These are phyloP conservation scores for Termitomyces bulborhizus DNA, from an alignment of 768 basidiomycete species.

Conservation along the genomic window DNA sequence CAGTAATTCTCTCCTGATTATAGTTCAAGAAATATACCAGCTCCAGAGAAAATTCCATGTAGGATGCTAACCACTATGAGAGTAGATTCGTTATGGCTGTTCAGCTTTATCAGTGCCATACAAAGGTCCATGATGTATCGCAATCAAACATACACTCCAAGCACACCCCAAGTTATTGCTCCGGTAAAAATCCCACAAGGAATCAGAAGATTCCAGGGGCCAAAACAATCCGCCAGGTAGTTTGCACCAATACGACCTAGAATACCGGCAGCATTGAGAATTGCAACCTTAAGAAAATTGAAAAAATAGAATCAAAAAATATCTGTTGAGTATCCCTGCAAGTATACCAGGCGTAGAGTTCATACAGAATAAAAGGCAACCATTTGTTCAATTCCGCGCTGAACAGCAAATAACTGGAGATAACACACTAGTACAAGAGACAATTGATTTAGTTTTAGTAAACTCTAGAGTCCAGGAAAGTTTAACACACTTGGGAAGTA, in stretches of 20 bases:
- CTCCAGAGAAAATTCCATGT: neutral
- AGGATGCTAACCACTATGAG: neutral
- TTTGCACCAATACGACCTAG: conserved; percentile 29
- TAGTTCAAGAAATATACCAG: neutral
- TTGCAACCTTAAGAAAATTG: conserved; percentile 21
- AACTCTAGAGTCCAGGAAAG: neutral
- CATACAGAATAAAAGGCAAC: conserved; percentile 13
- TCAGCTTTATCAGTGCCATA: neutral
- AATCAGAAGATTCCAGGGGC: conserved; percentile 24
- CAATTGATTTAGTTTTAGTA: neutral
- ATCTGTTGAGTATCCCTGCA: no score
- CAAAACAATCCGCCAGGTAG: conserved; percentile 22
- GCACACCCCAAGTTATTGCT: conserved; percentile 28
- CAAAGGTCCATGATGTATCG: no score
- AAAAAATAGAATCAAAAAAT: no score
- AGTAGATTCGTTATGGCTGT: neutral
- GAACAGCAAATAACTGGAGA: conserved; percentile 14
- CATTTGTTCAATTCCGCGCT: conserved; percentile 14
- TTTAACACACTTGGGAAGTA: conserved; percentile 8
- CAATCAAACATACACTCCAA: conserved; percentile 21
- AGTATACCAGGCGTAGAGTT: no score
- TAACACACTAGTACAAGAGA: neutral
- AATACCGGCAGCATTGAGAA: conserved; percentile 26
- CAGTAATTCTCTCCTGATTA: neutral
- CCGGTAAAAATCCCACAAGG: neutral